Evolutionary conservation across 345 rosid species (phyloP).

Genomic region (Theobroma cacao): DNA sequence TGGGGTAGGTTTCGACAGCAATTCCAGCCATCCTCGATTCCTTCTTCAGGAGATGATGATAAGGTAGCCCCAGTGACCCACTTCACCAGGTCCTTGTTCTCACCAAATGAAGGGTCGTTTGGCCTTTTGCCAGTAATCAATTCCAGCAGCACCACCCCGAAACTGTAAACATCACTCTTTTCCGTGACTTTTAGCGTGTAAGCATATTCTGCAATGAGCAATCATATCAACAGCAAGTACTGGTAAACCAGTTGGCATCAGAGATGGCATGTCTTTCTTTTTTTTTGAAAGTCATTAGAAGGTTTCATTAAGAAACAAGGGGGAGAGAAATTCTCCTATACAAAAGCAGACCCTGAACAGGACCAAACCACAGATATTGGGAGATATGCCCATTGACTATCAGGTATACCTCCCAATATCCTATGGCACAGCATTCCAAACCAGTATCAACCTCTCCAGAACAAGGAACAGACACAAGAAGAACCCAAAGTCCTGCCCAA

Average conservation of each 20-base stretch:
- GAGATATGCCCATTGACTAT: too few relatives aligned
- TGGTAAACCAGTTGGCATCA: background rate
- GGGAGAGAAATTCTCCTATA: too few relatives aligned
- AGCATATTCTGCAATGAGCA: constrained; percentile 49
- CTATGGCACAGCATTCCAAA: too few relatives aligned
- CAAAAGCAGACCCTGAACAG: too few relatives aligned
- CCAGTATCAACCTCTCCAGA: too few relatives aligned
- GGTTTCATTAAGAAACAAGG: too few relatives aligned
- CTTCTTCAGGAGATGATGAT: constrained; percentile 10
- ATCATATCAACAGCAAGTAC: background rate
- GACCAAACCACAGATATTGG: too few relatives aligned
- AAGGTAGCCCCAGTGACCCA: constrained; percentile 47
- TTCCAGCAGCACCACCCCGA: constrained; percentile 60
- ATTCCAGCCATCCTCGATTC: background rate
- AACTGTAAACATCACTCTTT: constrained; percentile 77
- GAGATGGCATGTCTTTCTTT: too few relatives aligned
- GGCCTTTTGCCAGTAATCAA: constrained; percentile 67
- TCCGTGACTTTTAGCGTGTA: constrained; percentile 54
- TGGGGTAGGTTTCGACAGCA: constrained; percentile 16
- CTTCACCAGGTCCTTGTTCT: constrained; percentile 49
- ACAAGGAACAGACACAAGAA: too few relatives aligned
- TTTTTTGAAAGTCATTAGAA: too few relatives aligned
- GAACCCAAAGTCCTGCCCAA: too few relatives aligned
- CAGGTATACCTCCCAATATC: too few relatives aligned
- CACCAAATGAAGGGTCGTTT: constrained; percentile 51